These are phyloP conservation scores for Malbranchea zuffiana DNA, from an alignment of 2,329 filamentous ascomycete species.

Conservation along the genomic window DNA sequence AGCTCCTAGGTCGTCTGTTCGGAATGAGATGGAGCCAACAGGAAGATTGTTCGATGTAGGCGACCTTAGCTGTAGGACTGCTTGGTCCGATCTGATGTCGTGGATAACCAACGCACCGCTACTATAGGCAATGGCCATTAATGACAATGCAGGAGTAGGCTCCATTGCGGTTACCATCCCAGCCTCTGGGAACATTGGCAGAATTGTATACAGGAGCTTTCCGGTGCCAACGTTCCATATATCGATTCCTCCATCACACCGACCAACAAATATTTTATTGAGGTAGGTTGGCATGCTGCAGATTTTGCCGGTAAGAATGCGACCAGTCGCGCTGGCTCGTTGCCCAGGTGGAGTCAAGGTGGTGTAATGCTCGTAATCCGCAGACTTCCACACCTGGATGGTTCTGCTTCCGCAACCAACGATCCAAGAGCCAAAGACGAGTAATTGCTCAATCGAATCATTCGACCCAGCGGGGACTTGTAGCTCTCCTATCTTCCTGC, in stretches of 20 bases:
- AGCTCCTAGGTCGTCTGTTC: constrained; percentile 78
- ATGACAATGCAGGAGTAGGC: constrained; percentile 68
- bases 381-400: constrained; percentile 81
- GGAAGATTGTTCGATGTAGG: constrained; percentile 50
- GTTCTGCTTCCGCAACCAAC: constrained; percentile 64
- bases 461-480: constrained; percentile 49
- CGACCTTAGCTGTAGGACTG: constrained; percentile 57
- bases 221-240: constrained; percentile 95
- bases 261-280: constrained; percentile 89
- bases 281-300: constrained; percentile 87
- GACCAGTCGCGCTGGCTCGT: constrained; percentile 46
- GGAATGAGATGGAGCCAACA: constrained; percentile 76
- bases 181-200: constrained; percentile 59
- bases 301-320: constrained; percentile 64
- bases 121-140: constrained; percentile 80
- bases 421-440: constrained; percentile 86
- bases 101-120: constrained; percentile 69
- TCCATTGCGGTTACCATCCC: constrained; percentile 81
- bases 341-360: constrained; percentile 55
- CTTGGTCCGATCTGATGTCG: constrained; percentile 68
- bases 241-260: constrained; percentile 78
- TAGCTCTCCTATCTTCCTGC: constrained; percentile 70
- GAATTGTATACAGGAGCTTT: constrained; percentile 80
- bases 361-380: constrained; percentile 79
- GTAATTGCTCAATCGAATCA: constrained; percentile 63